Base-by-base conservation (phyloP, 345 rosid species). In the Heritiera littoralis region DNA sequence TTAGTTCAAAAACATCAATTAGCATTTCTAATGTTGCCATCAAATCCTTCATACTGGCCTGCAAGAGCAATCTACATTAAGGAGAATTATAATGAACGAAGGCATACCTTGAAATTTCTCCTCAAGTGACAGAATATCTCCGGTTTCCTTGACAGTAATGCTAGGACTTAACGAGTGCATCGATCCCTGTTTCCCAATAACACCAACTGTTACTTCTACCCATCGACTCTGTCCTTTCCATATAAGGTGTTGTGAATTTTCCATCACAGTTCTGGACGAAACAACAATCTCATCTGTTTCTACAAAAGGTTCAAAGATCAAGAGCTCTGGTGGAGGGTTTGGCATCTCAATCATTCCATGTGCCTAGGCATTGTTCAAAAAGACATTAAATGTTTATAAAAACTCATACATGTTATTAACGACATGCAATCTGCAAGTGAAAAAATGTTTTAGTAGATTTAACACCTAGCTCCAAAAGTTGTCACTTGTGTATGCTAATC, bases 311-410 rank as follows among this genome's bases (percentile, higher is more conserved):
- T 95, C 98, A 58, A 93, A 95, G 76, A 95, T 90, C 85, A 95
- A 79, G 76, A 55, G 79, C 82, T 93, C 92, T 51, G 98, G 97
- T 64, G 96, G 88, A 82, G 96, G 91, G 79, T 84, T 91, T 69
- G 99, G 97, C 99, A 95, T 95, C 91, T 95, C 99, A 77, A 93
- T 93, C 94, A 83, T 87, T 80, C 98, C 97, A 84, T 95, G 98
- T 30, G 88, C 89, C 99, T 95, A 76, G 17, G 70, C 56, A 81
- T 67, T 75, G 65, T 65, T 61, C 78, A 78, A 52, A 82, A 72
- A 63, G 32, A 81, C 12, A n/a, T 58, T 13, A 48, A 78, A 38
- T 63, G 64, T 74, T 17, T 63, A 10, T 58, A 72, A 55, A 73
- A 74, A 83, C 3, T 73, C 30, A n/a, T 23, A 15, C 23, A 23